Percentiles rank a stretch among this genome's conserved stretches.
These are phyloP conservation scores for Auricularia heimuer DNA, from an alignment of 768 basidiomycete species.

Conservation along the genomic window DNA sequence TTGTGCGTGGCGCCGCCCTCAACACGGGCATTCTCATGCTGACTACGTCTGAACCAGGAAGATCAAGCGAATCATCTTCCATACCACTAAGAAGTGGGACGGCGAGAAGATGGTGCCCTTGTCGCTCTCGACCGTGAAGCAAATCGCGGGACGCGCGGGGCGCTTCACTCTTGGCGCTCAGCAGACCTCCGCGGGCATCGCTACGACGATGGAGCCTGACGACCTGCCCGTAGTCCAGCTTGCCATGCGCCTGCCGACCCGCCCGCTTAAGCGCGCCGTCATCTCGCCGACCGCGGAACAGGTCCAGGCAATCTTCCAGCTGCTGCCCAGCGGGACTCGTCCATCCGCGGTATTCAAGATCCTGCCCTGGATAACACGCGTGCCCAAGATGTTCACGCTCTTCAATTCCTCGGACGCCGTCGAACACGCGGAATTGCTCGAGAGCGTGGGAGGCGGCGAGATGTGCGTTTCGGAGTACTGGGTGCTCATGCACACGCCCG, in stretches of 20 bases:
- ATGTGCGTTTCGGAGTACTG: background rate
- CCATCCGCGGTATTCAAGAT: constrained; percentile 35
- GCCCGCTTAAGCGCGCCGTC: constrained; percentile 43
- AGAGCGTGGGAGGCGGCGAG: background rate
- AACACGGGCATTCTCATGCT: no score
- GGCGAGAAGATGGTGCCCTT: constrained; percentile 38
- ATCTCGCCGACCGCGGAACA: constrained; percentile 24
- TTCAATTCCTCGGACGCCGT: background rate
- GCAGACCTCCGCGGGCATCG: constrained; percentile 46
- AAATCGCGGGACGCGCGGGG: constrained; percentile 91
- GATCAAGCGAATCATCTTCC: constrained; percentile 82
- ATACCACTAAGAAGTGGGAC: constrained; percentile 55
- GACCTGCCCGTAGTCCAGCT: constrained; percentile 54
- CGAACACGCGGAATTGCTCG: background rate
- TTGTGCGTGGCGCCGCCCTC: constrained; percentile 44
- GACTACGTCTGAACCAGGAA: constrained; percentile 40
- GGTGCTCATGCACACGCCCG: constrained; percentile 1
- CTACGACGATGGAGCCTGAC: constrained; percentile 54
- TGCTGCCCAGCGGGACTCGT: constrained; percentile 23
- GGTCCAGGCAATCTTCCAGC: constrained; percentile 17
- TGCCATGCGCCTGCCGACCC: constrained; percentile 43
- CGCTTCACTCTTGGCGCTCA: constrained; percentile 62
- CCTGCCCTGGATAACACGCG: constrained; percentile 33
- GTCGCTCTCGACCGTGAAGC: constrained; percentile 73
- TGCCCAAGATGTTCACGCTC: background rate